Base-by-base conservation (phyloP, 2,329 filamentous ascomycete species). In the Monosporascus ibericus region DNA sequence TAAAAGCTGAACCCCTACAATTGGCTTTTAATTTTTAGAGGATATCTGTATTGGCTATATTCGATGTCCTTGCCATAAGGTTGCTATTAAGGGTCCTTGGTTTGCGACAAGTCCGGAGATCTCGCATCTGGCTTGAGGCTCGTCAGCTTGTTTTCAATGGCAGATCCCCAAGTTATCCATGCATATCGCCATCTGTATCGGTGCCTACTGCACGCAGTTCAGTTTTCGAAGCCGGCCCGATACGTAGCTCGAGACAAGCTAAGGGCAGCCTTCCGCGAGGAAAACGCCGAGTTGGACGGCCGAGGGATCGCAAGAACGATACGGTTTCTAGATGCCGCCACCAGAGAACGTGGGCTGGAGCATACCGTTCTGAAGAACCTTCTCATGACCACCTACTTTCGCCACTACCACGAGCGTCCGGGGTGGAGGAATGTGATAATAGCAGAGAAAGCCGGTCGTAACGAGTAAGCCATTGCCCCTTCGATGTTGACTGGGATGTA, bases 121-220 rank as follows among this genome's bases (percentile, higher is more conserved):
- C 30, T 34, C 30, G 11, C 30, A 34, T 34, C 30, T 34, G 14
- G 30, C 30, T 34, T 34, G 30, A 34, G 30, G 9, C 5, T 34
- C 9, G 9, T 34, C 30, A 34, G 11, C 30, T 5, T 5, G 30
- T 14, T 14, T 34, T 14, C 40, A 22, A 70, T 70, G 69, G 60
- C 70, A 22, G 63, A 66, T 8, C 55, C 63, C 15, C 71, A 83
- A 30, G 64, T 89, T 49, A 64, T 85, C 39, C 76, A 79, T 59
- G 82, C 86, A 47, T 94, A 92, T 70, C 81, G 89, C 55, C 75
- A 80, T 53, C 75, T 94, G 36, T 86, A 87, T 64, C 82, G 85
- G 49, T 76, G 76, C 6, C 73, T 81, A 18, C 76, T 92, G n/a
- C 81, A 77, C 30, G 89, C 87, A 4, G 81, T 92, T 22, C 84